phyloP scores from a whole-genome alignment of 2,329 filamentous ascomycete species.

The Neofusicoccum ribis region DNA sequence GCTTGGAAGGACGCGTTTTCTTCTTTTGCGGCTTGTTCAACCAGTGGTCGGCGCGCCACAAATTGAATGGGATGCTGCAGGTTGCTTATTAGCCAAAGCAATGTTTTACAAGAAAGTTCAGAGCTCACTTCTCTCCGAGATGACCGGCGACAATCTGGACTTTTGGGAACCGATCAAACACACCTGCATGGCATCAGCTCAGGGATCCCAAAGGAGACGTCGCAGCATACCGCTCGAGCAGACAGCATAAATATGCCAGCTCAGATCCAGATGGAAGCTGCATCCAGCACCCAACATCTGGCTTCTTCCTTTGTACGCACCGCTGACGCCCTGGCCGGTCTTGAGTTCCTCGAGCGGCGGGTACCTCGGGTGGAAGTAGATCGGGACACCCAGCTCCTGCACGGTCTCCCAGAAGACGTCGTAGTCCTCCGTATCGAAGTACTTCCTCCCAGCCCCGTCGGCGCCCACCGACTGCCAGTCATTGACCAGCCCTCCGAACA shows the following conservation, averaged over 20 bases:
- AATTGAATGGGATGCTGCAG: slow-evolving; percentile 43
- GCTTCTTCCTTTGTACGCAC: slow-evolving; percentile 20
- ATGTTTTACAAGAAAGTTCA: background rate
- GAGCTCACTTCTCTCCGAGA: slow-evolving; percentile 39
- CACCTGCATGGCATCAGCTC: slow-evolving; percentile 25
- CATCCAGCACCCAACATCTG: slow-evolving; percentile 32
- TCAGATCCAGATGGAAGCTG: slow-evolving; percentile 46
- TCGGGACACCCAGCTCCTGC: slow-evolving; percentile 33
- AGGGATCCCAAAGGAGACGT: accelerated
- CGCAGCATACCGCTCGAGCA: slow-evolving; percentile 29
- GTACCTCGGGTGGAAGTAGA: slow-evolving; percentile 37
- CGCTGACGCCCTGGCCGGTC: background rate
- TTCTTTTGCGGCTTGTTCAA: slow-evolving; percentile 48
- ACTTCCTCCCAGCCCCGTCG: slow-evolving; percentile 31
- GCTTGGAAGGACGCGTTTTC: slow-evolving; percentile 31
- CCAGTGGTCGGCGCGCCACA: slow-evolving; percentile 42
- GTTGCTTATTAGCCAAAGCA: background rate
- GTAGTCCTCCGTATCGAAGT: slow-evolving; percentile 34
- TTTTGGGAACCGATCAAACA: slow-evolving; percentile 45
- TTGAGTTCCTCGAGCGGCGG: slow-evolving; percentile 19
- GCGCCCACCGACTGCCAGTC: slow-evolving; percentile 33
- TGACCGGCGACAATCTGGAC: slow-evolving; percentile 48
- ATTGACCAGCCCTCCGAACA: slow-evolving; percentile 61
- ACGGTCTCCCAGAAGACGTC: slow-evolving; percentile 34
- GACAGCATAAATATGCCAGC: slow-evolving; percentile 47